Percentiles rank a stretch among this genome's conserved stretches.
Evolutionary conservation across 768 basidiomycete species (phyloP).

Genomic region (Termitomyces sp.): DNA sequence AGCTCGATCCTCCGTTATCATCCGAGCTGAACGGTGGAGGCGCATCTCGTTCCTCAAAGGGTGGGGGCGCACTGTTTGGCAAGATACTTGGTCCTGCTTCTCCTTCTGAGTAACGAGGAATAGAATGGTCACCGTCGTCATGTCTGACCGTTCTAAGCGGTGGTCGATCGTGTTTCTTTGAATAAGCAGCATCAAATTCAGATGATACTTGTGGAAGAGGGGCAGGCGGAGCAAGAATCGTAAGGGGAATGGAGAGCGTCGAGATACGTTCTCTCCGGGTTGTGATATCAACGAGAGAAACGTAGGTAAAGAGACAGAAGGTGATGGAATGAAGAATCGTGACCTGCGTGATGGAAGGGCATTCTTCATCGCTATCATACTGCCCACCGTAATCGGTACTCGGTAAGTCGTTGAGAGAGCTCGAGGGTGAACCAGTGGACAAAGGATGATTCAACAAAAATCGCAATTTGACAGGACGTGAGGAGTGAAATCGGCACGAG

Average conservation of each 20-base stretch:
- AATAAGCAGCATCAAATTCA: conserved; percentile 70
- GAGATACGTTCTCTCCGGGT: conserved; percentile 66
- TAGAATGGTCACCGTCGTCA: conserved; percentile 59
- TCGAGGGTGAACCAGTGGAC: conserved; percentile 44
- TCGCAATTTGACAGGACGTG: conserved; percentile 67
- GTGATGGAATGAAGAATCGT: conserved; percentile 82
- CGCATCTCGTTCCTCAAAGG: conserved; percentile 80
- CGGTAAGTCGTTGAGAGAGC: conserved; percentile 40
- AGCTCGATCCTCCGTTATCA: conserved; percentile 56
- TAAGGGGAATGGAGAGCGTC: conserved; percentile 63
- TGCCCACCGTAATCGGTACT: conserved; percentile 40
- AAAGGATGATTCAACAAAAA: conserved; percentile 74
- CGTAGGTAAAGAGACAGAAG: conserved; percentile 69
- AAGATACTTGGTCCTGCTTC: conserved; percentile 75
- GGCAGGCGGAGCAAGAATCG: conserved; percentile 69
- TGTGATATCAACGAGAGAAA: conserved; percentile 74
- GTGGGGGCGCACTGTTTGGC: conserved; percentile 67
- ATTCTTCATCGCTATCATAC: conserved; percentile 57
- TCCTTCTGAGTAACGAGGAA: conserved; percentile 65
- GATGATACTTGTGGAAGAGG: conserved; percentile 78
- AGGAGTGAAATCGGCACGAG: conserved; percentile 84
- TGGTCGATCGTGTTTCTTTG: conserved; percentile 85
- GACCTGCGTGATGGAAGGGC: conserved; percentile 72
- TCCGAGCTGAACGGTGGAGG: conserved; percentile 69
- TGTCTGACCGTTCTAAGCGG: conserved; percentile 65